Evolutionary conservation across 2,329 filamentous ascomycete genomes (phyloP).

Genomic region (Diaporthe humulicola): DNA sequence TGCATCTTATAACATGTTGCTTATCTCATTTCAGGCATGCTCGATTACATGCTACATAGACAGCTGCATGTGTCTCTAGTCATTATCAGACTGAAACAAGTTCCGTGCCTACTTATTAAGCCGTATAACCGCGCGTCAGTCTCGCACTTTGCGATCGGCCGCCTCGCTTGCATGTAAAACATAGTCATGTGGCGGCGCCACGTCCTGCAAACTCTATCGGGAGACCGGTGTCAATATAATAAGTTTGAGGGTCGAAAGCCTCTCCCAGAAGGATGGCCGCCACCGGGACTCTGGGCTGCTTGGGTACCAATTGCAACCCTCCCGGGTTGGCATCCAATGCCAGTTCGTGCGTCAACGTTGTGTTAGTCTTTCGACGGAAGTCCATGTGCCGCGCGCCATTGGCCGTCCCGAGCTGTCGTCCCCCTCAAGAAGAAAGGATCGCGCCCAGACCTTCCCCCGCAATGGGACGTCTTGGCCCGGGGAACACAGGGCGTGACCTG

Average conservation of each 20-base stretch:
- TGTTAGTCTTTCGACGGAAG: slow-evolving; percentile 10
- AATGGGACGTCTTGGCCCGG: slow-evolving; percentile 25
- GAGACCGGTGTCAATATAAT: slow-evolving; percentile 4
- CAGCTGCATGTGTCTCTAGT: not conserved
- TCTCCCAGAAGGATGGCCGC: not conserved
- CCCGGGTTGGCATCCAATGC: slow-evolving; percentile 3
- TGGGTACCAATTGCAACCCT: slow-evolving; percentile 27
- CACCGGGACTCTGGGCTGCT: slow-evolving; percentile 16
- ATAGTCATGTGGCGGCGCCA: slow-evolving; percentile 27
- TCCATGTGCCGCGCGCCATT: slow-evolving; percentile 16
- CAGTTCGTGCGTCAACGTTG: not conserved
- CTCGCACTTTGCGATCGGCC: not conserved
- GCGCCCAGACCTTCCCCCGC: slow-evolving; percentile 27
- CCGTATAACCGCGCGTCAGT: not conserved
- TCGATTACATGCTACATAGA: too few relatives aligned
- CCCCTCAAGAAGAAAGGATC: slow-evolving; percentile 11
- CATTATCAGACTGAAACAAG: not conserved
- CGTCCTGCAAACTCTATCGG: not conserved
- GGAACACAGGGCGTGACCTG: slow-evolving; percentile 13
- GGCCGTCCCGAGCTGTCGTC: not conserved
- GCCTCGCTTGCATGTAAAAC: not conserved
- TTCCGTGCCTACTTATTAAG: not conserved
- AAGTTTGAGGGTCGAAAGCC: not conserved
- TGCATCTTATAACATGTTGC: not conserved
- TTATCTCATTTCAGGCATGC: not conserved